Percentiles rank a stretch among this genome's conserved stretches.
These are phyloP conservation scores for Leccinum uliginosum DNA, from an alignment of 768 basidiomycete species.

Conservation along the genomic window DNA sequence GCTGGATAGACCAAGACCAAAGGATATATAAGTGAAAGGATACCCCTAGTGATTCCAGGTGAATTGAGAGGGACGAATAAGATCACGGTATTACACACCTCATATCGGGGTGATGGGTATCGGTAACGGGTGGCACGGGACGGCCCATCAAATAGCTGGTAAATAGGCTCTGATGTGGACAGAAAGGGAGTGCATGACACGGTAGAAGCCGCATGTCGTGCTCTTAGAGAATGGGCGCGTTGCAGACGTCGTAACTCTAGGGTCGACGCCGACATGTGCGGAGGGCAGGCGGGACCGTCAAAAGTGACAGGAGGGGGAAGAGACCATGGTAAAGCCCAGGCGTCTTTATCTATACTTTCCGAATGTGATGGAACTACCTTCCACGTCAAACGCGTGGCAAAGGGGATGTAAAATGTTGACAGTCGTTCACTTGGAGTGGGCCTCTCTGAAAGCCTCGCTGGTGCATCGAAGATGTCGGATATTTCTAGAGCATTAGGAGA, in stretches of 20 bases:
- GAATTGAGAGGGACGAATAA: background rate
- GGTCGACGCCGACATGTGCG: constrained; percentile 16
- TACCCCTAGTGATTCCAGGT: background rate
- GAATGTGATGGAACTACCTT: constrained; percentile 6
- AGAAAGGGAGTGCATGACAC: constrained; percentile 9
- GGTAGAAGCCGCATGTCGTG: constrained; percentile 1
- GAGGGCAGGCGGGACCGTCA: constrained; percentile 45
- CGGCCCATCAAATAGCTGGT: constrained; percentile 45
- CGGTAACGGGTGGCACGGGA: constrained; percentile 29
- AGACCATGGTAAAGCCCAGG: constrained; percentile 23
- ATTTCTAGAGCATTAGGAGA: constrained; percentile 30
- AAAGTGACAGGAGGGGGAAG: constrained; percentile 45
- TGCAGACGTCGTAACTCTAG: constrained; percentile 9
- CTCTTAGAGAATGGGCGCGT: constrained; percentile 6
- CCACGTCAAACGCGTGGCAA: constrained; percentile 4
- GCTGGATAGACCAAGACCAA: constrained; percentile 18
- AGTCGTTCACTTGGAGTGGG: constrained; percentile 23
- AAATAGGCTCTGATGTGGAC: constrained; percentile 30
- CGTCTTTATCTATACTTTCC: constrained; percentile 2
- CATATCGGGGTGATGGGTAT: constrained; percentile 6
- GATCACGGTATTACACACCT: constrained; percentile 13
- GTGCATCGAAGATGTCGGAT: constrained; percentile 52
- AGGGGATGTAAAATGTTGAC: constrained; percentile 1
- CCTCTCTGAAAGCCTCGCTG: constrained; percentile 36
- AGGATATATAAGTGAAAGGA: constrained; percentile 6